These are phyloP conservation scores for Penicillium soppii DNA, from an alignment of 495 filamentous ascomycete species.

Conservation along the genomic window DNA sequence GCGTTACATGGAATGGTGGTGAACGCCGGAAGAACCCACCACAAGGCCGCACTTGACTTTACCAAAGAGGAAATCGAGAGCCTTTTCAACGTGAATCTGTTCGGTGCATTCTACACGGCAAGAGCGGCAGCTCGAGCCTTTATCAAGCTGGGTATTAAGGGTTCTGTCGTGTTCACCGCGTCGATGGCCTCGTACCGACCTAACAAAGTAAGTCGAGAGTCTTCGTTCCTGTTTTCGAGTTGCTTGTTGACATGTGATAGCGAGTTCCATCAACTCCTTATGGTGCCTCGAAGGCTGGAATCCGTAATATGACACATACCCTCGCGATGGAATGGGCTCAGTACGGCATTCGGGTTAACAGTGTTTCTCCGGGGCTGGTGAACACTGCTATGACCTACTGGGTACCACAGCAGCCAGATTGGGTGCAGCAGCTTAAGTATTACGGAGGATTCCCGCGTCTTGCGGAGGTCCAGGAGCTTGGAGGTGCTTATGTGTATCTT, in stretches of 20 bases:
- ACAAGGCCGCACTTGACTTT: conserved; percentile 45
- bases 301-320: conserved; percentile 40
- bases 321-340: conserved; percentile 50
- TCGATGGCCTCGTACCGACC: conserved; percentile 49
- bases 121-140: conserved; percentile 36
- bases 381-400: conserved; percentile 42
- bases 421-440: conserved; percentile 43
- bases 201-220: conserved; percentile 32
- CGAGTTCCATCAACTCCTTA: conserved; percentile 35
- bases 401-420: conserved; percentile 39
- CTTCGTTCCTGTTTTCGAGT: not conserved
- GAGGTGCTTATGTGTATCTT: conserved; percentile 44
- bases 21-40: conserved; percentile 46
- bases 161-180: conserved; percentile 45
- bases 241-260: conserved; percentile 10
- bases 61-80: conserved; percentile 39
- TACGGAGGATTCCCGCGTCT: conserved; percentile 44
- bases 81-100: conserved; percentile 43
- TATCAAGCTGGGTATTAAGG: conserved; percentile 42
- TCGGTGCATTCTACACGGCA: conserved; percentile 42
- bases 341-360: conserved; percentile 46
- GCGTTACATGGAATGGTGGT: conserved; percentile 38
- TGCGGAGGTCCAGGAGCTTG: conserved; percentile 39
- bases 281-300: conserved; percentile 31
- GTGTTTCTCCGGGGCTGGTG: conserved; percentile 38